These are phyloP conservation scores for Globisporangium cederbergense DNA, from an alignment of 352 stramenopile genomes.

Conservation along the genomic window DNA sequence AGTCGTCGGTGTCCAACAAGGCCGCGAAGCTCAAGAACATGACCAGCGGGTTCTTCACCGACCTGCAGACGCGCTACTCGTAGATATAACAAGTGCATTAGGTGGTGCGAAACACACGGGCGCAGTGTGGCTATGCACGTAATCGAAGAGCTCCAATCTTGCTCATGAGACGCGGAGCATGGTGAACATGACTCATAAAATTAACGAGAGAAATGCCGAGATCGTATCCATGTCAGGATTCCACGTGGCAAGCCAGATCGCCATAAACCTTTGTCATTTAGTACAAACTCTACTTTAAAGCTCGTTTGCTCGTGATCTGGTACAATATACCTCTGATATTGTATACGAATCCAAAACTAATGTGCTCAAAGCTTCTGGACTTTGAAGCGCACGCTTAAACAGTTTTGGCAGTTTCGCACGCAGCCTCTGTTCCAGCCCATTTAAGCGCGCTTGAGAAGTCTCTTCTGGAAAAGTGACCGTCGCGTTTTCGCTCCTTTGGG, in stretches of 20 bases:
- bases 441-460: conserved; percentile 25
- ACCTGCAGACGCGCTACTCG: conserved; percentile 82
- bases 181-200: not conserved
- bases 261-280: not conserved
- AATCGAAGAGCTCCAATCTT: not conserved
- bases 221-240: conserved; percentile 1
- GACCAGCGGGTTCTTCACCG: conserved; percentile 87
- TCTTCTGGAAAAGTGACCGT: conserved; percentile 12
- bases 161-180: not conserved
- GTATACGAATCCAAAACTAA: not conserved
- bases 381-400: conserved; percentile 6
- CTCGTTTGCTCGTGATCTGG: no score
- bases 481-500: not conserved
- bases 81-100: conserved; percentile 10
- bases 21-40: conserved; percentile 87
- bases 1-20: conserved; percentile 80
- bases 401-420: not conserved
- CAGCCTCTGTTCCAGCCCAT: not conserved
- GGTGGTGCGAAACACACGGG: no score
- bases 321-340: not conserved
- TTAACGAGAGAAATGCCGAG: not conserved
- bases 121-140: not conserved
- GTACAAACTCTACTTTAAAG: not conserved
- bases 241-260: conserved; percentile 10
- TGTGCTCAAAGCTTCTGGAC: not conserved